These are phyloP conservation scores for Rhizomucor miehei DNA, from an alignment of 371 early-diverging fungal species.

Conservation along the genomic window DNA sequence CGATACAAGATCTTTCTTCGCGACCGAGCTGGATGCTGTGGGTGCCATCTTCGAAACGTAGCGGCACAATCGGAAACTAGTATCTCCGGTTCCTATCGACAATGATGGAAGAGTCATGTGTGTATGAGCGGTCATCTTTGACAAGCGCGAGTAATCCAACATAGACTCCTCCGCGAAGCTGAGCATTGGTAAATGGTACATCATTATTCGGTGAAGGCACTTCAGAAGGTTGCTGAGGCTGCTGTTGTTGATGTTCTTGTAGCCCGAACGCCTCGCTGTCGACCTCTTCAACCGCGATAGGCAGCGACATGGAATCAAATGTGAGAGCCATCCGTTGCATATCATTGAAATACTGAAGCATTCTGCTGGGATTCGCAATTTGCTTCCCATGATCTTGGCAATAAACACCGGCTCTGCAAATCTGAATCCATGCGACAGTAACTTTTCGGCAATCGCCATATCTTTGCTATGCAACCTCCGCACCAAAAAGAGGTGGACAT, in stretches of 20 bases:
- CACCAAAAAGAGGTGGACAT: too few species aligned
- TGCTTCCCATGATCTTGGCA: constrained; percentile 33
- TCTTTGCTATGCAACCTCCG: too few species aligned
- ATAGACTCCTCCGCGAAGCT: constrained; percentile 14
- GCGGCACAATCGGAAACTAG: constrained; percentile 32
- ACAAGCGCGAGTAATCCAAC: constrained; percentile 34
- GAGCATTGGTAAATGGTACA: too few species aligned
- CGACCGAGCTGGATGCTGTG: constrained; percentile 10
- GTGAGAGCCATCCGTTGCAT: constrained; percentile 18
- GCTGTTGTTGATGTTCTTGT: not conserved
- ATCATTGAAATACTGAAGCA: constrained; percentile 30
- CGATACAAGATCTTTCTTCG: constrained; percentile 20
- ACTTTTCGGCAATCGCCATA: not conserved
- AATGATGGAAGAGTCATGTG: constrained; percentile 20
- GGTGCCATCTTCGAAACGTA: constrained; percentile 16
- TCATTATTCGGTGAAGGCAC: too few species aligned
- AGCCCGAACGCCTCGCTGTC: constrained; percentile 13
- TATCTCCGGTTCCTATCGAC: constrained; percentile 26
- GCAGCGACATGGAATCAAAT: too few species aligned
- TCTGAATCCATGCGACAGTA: constrained; percentile 34
- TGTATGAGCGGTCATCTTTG: constrained; percentile 16
- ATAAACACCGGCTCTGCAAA: constrained; percentile 43
- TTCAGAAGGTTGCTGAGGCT: not conserved
- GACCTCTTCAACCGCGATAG: too few species aligned
- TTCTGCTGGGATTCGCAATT: constrained; percentile 34